phyloP scores from a whole-genome alignment of 495 filamentous ascomycete species.

The Aspergillus incahuasiensis region DNA sequence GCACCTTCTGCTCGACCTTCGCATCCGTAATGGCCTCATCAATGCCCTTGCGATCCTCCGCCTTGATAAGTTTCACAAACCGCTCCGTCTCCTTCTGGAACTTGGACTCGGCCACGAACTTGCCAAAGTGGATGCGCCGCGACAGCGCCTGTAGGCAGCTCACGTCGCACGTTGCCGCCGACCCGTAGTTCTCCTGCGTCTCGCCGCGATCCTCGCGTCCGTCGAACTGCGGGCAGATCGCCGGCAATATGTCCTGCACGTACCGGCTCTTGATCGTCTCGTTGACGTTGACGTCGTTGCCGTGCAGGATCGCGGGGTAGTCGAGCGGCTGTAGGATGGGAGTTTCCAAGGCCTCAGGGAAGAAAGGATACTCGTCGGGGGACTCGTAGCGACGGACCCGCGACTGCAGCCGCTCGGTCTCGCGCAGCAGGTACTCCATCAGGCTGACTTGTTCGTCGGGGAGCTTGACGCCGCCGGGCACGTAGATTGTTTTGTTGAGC shows the following conservation, averaged over 20 bases:
- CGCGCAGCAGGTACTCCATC: slow-evolving; percentile 86
- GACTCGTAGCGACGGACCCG: slow-evolving; percentile 91
- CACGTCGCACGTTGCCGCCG: slow-evolving; percentile 86
- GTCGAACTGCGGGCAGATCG: slow-evolving; percentile 67
- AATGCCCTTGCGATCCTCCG: slow-evolving; percentile 72
- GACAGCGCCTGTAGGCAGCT: slow-evolving; percentile 86
- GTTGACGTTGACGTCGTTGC: slow-evolving; percentile 91
- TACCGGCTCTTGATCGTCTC: slow-evolving; percentile 80
- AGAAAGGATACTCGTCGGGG: slow-evolving; percentile 98
- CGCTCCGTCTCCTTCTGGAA: slow-evolving; percentile 76
- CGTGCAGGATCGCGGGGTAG: slow-evolving; percentile 89
- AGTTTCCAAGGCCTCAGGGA: slow-evolving; percentile 71
- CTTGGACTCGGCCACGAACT: slow-evolving; percentile 98
- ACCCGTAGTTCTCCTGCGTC: slow-evolving; percentile 91
- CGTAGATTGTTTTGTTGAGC: slow-evolving; percentile 83
- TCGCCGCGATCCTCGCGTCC: slow-evolving; percentile 71
- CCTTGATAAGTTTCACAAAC: slow-evolving; percentile 76
- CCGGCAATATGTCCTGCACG: slow-evolving; percentile 74
- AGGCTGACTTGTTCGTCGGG: slow-evolving; percentile 71
- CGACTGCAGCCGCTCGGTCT: slow-evolving; percentile 90
- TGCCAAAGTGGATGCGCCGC: slow-evolving; percentile 92
- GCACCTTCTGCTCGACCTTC: slow-evolving; percentile 85
- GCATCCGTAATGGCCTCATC: slow-evolving; percentile 86
- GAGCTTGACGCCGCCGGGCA: slow-evolving; percentile 71
- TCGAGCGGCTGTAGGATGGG: slow-evolving; percentile 82